Conservation (phyloP, 2,329 filamentous ascomycete genomes). For the Pseudocercospora eumusae region DNA sequence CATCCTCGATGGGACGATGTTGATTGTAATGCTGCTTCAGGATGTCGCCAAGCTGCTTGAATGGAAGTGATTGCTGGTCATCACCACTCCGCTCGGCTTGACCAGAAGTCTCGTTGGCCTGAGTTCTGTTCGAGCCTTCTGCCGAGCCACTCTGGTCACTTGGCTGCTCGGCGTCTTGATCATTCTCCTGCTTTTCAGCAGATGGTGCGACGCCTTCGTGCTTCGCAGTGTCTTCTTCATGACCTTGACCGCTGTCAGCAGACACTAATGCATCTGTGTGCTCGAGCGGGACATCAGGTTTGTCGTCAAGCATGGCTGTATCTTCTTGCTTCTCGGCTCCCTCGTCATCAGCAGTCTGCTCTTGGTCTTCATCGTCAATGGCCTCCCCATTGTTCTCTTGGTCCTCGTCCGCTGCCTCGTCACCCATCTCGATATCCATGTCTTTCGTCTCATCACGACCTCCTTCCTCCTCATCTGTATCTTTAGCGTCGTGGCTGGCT, state of each 20-base stretch:
- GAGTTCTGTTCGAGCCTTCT: conserved; percentile 26
- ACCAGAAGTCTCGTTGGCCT: conserved; percentile 24
- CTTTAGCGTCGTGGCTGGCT: conserved; percentile 25
- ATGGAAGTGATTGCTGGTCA: conserved; percentile 61
- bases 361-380: conserved; percentile 41
- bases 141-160: conserved; percentile 30
- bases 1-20: conserved; percentile 74
- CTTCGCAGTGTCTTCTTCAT: conserved; percentile 44
- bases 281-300: conserved; percentile 42
- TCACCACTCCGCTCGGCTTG: conserved; percentile 23
- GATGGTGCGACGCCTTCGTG: conserved; percentile 44
- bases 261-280: conserved; percentile 49
- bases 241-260: conserved; percentile 46
- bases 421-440: conserved; percentile 29
- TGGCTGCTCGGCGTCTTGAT: conserved; percentile 30
- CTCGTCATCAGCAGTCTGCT: conserved; percentile 33
- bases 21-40: conserved; percentile 91
- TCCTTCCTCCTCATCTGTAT: conserved; percentile 21
- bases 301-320: conserved; percentile 41
- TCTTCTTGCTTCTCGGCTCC: conserved; percentile 43
- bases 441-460: conserved; percentile 21
- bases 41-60: conserved; percentile 92
- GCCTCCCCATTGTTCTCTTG: conserved; percentile 29
- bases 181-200: conserved; percentile 38
- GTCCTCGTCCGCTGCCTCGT: conserved; percentile 27